Evolutionary conservation across 306 rosid genomes (phyloP), one percentile per base, ranked within the genome.

Genomic region (Macrotyloma uniflorum): DNA sequence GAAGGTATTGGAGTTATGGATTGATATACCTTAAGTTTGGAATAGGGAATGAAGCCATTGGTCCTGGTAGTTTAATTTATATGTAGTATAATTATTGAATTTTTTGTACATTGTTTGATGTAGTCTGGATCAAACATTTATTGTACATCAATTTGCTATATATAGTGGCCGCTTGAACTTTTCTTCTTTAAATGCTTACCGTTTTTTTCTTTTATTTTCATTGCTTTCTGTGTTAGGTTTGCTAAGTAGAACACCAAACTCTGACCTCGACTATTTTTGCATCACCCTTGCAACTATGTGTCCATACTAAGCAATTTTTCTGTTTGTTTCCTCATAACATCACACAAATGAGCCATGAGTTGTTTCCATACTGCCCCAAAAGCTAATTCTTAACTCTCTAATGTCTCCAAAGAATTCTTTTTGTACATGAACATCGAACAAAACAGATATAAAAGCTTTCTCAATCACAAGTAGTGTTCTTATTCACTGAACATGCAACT

Each of bases 1-100:
- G 77, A 86, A 54, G 82, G 76, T 69, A 67, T 62, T 75, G 90
- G 67, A 75, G 74, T 78, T 51, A 81, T 70, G 89, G 79, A 33
- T 83, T 80, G 58, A 45, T 62, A 73, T 64, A 74, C 74, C 75
- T 35, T 0, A 70, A 69, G 74, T 55, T 70, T 47, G 82, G 79
- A 51, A 82, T 79, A 45, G 90, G 88, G 90, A 84, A 87, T 87
- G 90, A 84, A 84, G 90, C 90, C 84, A 79, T 79, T 75, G 90
- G 86, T 87, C 90, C 90, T 75, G 51, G 55, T 79, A 75, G 84
- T 76, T 74, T 75, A 84, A 55, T 74, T 61, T 64, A 65, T 70
- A 84, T 81, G 73, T 49, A 42, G 22, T 75, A 76, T 70, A n/a
- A 70, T 65, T 84, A 74, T 70, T 84, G 80, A 75, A 72, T 63